Evolutionary conservation across 1,284 basidiomycete genomes (phyloP), one percentile per base, ranked within the genome.

Genomic region (Ganoderma lingzhi): DNA sequence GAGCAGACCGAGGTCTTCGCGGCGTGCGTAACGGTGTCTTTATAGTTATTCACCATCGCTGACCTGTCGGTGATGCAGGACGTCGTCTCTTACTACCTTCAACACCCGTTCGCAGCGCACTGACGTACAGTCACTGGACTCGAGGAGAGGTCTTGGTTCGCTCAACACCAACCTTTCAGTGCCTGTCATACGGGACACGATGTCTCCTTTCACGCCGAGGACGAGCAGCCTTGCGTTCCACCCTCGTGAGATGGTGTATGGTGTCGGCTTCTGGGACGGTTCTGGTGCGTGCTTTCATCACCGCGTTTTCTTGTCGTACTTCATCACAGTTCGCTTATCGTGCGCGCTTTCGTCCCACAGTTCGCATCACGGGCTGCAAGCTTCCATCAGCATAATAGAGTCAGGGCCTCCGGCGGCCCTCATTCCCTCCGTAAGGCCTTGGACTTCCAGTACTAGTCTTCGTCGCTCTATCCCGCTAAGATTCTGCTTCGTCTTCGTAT

Each of bases 1-100:
- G 87, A 93, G 35, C 89, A 93, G 63, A 88, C 95, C 0, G 91
- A 92, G 39, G 92, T 99, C 4, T 94, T 97, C 78, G 96, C 95
- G 48, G 89, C 90, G 95, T 97, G 77, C 80, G 95, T 87, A 15
- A 17, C 56, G 39, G 56, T 5, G n/a, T 62, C 62, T 60, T 8
- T 14, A 39, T 30, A 14, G n/a, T 23, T 32, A 9, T 19, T 14
- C 28, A 61, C 65, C 62, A 61, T 64, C 64, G 23, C 48, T 64
- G 63, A 62, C 63, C 14, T 37, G 12, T 32, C 59, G 19, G 62
- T 6, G 41, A 23, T 37, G 17, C 70, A 94, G 93, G 5, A 86
- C 90, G 4, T 91, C 93, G 6, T 83, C 90, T 14, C 82, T 93
- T 30, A 85, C 84, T 3, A 82, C 85, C 0, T 77, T 85, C 4